A percentile compares a stretch with the other conserved stretches of the same genome.
These are phyloP conservation scores for Geosmithia putterillii DNA, from an alignment of 2,329 filamentous ascomycete genomes.

Conservation along the genomic window DNA sequence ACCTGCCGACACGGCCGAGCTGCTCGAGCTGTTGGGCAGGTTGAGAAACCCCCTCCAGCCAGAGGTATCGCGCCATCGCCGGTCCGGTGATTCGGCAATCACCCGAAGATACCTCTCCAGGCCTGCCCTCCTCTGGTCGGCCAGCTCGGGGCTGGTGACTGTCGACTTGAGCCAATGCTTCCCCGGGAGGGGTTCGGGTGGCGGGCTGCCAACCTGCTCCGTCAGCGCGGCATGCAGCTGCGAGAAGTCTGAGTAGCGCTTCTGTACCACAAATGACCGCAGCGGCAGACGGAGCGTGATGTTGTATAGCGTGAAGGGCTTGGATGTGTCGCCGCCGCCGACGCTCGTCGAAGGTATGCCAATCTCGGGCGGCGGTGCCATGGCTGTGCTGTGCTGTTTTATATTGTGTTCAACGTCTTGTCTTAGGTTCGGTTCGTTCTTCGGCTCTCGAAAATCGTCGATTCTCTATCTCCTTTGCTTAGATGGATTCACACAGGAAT, in stretches of 20 bases:
- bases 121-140: conserved; percentile 54
- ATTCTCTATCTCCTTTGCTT: neutral
- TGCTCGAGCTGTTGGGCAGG: conserved; percentile 44
- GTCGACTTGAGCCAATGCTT: conserved; percentile 74
- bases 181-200: conserved; percentile 54
- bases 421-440: too few relatives aligned
- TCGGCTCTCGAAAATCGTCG: neutral
- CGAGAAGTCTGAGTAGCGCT: conserved; percentile 73
- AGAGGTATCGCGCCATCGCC: conserved; percentile 61
- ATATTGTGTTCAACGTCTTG: neutral
- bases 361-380: conserved; percentile 56
- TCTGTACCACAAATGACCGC: conserved; percentile 62
- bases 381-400: conserved; percentile 12
- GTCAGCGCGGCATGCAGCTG: conserved; percentile 52
- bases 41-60: conserved; percentile 63
- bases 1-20: conserved; percentile 33
- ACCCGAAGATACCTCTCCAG: conserved; percentile 61
- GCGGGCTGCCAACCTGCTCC: conserved; percentile 45
- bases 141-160: conserved; percentile 54
- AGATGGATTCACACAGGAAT: neutral
- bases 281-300: conserved; percentile 66
- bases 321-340: conserved; percentile 36
- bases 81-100: conserved; percentile 62
- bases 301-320: conserved; percentile 67
- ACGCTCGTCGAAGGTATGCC: conserved; percentile 55